Evolutionary conservation across 345 rosid genomes (phyloP).

Genomic region (Eucalyptus tenuipes): DNA sequence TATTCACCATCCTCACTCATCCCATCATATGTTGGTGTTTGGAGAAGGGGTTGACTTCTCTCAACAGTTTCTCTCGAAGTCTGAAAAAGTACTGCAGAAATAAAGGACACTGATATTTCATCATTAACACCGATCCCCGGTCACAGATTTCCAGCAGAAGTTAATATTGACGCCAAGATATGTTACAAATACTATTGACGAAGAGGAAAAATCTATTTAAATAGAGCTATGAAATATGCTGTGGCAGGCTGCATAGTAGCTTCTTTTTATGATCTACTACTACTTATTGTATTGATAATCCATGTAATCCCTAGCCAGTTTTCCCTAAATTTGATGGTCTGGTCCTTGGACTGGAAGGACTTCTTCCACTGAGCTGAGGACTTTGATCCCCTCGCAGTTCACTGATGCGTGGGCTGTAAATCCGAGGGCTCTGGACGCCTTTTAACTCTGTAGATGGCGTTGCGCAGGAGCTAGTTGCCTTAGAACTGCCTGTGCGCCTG

Average conservation of each 20-base stretch:
- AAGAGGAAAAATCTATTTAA: background rate
- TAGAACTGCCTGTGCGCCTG: constrained; percentile 49
- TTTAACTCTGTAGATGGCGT: constrained; percentile 42
- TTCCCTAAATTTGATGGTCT: constrained; percentile 58
- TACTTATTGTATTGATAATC: background rate
- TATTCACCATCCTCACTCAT: background rate
- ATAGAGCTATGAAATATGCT: background rate
- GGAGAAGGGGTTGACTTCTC: background rate
- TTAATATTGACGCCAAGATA: background rate
- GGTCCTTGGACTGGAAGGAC: constrained; percentile 44
- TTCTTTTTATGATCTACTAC: background rate
- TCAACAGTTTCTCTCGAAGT: background rate
- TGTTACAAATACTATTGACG: background rate
- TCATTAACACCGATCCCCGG: background rate
- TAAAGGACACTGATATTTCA: background rate
- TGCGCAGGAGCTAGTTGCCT: constrained; percentile 21
- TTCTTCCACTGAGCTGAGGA: constrained; percentile 47
- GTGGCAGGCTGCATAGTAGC: background rate
- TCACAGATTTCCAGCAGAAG: background rate
- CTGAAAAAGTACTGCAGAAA: background rate
- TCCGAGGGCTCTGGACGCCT: constrained; percentile 46
- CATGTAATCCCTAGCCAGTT: constrained; percentile 18
- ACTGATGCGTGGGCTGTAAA: constrained; percentile 40
- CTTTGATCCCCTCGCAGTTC: constrained; percentile 39
- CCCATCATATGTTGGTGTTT: background rate